Evolutionary conservation across 208 protist genomes (phyloP).

Genomic region (Wallacemonas sp.): DNA sequence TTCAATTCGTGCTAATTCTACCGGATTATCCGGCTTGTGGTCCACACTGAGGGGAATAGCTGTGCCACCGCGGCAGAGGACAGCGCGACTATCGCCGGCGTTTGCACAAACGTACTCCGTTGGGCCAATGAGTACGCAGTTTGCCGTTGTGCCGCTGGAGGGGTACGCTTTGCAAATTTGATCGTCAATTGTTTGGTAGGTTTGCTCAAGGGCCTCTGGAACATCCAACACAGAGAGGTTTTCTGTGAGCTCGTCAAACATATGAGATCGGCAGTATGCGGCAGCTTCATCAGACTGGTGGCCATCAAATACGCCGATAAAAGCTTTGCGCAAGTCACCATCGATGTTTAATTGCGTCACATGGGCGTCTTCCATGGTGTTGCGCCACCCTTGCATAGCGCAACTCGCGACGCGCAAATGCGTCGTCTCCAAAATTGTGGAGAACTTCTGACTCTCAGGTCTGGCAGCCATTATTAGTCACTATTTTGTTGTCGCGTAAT

Average conservation of each 20-base stretch:
- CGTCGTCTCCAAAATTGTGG: conserved; percentile 84
- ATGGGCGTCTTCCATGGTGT: conserved; percentile 92
- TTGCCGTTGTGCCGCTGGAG: conserved; percentile 82
- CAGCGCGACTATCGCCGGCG: conserved; percentile 88
- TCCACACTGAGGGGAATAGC: conserved; percentile 83
- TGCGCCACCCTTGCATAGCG: conserved; percentile 92
- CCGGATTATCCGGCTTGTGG: conserved; percentile 82
- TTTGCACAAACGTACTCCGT: conserved; percentile 86
- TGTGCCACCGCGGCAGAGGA: conserved; percentile 72
- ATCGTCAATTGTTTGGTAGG: conserved; percentile 69
- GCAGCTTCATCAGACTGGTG: conserved; percentile 85
- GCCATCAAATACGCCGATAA: conserved; percentile 92
- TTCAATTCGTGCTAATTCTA: conserved; percentile 82
- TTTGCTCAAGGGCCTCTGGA: conserved; percentile 57
- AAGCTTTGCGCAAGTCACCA: conserved; percentile 63
- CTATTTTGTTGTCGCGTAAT: background rate
- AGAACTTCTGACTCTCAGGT: conserved; percentile 91
- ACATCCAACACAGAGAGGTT: conserved; percentile 31
- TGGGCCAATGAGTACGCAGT: conserved; percentile 70
- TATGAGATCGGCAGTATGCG: conserved; percentile 69
- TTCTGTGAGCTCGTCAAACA: conserved; percentile 71
- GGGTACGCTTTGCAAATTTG: conserved; percentile 65
- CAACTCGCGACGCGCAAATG: conserved; percentile 83
- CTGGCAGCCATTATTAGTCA: conserved; percentile 73
- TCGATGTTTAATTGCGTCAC: conserved; percentile 81